A percentile compares a stretch with the other conserved stretches of the same genome.
Evolutionary conservation across 257 asterid genomes (phyloP).

Genomic region (Ballota nigra): DNA sequence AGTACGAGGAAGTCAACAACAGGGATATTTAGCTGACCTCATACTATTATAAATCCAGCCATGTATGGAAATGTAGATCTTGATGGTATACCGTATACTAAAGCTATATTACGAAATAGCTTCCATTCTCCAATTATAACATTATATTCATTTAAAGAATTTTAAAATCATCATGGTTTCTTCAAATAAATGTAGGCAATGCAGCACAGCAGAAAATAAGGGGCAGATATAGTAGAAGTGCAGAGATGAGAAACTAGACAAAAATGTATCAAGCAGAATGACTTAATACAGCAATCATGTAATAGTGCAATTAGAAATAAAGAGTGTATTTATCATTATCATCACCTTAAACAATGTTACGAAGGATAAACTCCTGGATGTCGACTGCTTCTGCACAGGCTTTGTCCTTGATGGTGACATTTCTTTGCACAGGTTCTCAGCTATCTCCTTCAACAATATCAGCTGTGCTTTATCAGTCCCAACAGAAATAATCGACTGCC

Average conservation of each 20-base stretch:
- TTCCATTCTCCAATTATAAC: constrained; percentile 2
- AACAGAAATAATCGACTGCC: constrained; percentile 81
- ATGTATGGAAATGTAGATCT: constrained; percentile 3
- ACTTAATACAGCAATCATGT: constrained; percentile 5
- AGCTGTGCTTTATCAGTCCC: constrained; percentile 96
- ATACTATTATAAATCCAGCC: not conserved
- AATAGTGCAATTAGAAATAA: not conserved
- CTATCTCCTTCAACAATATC: constrained; percentile 87
- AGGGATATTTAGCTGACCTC: not conserved
- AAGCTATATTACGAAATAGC: not conserved
- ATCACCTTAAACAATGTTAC: constrained; percentile 71
- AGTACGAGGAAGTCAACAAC: not conserved
- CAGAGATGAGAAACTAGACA: constrained; percentile 5
- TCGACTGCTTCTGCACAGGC: constrained; percentile 55
- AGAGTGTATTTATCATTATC: constrained; percentile 3
- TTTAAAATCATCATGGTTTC: not conserved
- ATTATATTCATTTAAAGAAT: not conserved
- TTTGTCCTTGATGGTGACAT: constrained; percentile 54
- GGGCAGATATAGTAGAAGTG: not conserved
- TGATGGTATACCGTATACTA: not conserved
- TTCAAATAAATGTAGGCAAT: constrained; percentile 2
- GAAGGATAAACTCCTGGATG: constrained; percentile 42
- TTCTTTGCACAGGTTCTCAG: constrained; percentile 85
- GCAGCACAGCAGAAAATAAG: not conserved
- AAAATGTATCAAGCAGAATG: constrained; percentile 3